Percentiles rank a stretch among this genome's conserved stretches.
phyloP scores from a whole-genome alignment of 2,329 filamentous ascomycete species.

The Paecilomyces sp. region DNA sequence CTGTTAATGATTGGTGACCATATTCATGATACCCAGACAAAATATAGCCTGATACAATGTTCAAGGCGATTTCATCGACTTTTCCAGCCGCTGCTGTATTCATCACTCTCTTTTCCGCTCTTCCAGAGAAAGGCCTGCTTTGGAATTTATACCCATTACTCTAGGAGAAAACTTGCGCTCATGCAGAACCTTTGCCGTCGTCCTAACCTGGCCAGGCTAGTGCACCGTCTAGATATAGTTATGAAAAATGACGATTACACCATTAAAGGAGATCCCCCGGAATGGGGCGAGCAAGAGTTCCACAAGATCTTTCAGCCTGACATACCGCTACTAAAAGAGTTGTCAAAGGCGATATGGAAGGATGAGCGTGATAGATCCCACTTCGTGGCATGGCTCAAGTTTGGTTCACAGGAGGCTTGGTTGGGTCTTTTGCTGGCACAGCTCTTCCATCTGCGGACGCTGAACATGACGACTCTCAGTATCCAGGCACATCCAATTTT shows the following conservation, averaged over 20 bases:
- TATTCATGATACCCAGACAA: not conserved
- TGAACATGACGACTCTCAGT: not conserved
- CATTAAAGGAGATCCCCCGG: not conserved
- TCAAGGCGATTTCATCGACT: not conserved
- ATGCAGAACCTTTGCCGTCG: not conserved
- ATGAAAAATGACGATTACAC: not conserved
- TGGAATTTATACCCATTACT: too few relatives aligned
- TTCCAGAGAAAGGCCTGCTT: too few relatives aligned
- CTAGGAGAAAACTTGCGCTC: not conserved
- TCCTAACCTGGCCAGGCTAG: not conserved
- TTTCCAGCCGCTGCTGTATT: not conserved
- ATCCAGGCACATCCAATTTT: not conserved
- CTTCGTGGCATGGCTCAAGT: not conserved
- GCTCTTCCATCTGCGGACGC: not conserved
- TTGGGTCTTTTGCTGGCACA: not conserved
- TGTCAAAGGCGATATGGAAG: not conserved
- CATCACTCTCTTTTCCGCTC: not conserved
- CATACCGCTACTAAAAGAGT: not conserved
- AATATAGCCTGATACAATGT: not conserved
- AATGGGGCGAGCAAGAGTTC: not conserved
- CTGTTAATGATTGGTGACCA: not conserved
- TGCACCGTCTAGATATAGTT: not conserved
- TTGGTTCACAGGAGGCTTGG: not conserved
- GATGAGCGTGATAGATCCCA: not conserved
- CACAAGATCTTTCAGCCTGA: not conserved